Evolutionary conservation across 2,329 filamentous ascomycete genomes (phyloP), one percentile per base, ranked within the genome.

Genomic region (Cladophialophora bantiana): DNA sequence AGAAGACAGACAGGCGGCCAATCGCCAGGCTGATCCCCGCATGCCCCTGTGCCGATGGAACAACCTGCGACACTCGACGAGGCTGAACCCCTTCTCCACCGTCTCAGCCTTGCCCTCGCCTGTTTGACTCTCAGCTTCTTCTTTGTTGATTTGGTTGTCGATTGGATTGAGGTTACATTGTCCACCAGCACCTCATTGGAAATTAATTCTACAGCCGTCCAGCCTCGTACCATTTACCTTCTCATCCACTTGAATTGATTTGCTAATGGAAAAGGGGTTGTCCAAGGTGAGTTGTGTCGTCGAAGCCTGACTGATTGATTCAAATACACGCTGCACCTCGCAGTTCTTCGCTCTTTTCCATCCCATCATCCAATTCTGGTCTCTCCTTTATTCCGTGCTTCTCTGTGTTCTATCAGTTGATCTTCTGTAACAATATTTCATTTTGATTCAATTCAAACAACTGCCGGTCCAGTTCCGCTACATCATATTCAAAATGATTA

Each of bases 21-120:
- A 68, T 66, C 55, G 26, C 40, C 42, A 31, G 62, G n/a, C 31
- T 20, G 12, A 10, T 35, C 66, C 58, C 58, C 58, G 38, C 53
- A 54, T 15, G 10, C 59, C 59, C 62, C 58, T 62, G 48, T 50
- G 31, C 53, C 31, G 26, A 15, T 66, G 32, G 15, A 63, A 63
- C 66, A 64, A 58, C 40, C 64, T 69, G 67, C 67, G 55, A 68
- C 67, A 64, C 59, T 54, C 42, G 34, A 64, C 62, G 31, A 68
- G 63, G 64, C 64, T 66, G 63, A 26, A 40, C 45, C 38, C 9
- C 40, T 34, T 50, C 15, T 42, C 38, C 9, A 52, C 35, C 34
- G 67, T 69, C 36, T 56, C 67, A 69, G 64, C 66, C 66, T 68
- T 36, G 58, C 40, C 52, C 9, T 9, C 13, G 61, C 35, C 58